phyloP scores from a whole-genome alignment of 2,329 filamentous ascomycete genomes.

The Thelonectria rubi region DNA sequence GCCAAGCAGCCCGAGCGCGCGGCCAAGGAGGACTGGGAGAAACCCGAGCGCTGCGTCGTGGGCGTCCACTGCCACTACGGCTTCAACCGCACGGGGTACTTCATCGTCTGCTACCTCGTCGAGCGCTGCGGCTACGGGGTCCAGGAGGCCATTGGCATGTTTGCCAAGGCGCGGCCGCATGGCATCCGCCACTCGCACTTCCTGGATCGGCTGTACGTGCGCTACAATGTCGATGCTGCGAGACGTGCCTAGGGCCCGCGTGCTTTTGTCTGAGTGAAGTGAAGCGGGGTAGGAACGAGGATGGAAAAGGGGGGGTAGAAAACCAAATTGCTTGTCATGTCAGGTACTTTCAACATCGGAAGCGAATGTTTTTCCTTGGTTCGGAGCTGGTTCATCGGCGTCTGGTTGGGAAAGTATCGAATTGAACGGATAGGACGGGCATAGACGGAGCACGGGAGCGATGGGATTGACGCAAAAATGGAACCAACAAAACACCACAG shows the following conservation, averaged over 20 bases:
- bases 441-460: conserved; percentile 23
- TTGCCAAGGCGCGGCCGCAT: conserved; percentile 75
- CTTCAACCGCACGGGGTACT: conserved; percentile 93
- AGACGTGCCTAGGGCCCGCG: conserved; percentile 5
- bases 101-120: conserved; percentile 90
- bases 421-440: conserved; percentile 8
- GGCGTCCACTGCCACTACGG: conserved; percentile 96
- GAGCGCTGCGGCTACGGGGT: conserved; percentile 78
- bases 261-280: neutral
- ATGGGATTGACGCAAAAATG: conserved; percentile 11
- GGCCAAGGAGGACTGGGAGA: conserved; percentile 51
- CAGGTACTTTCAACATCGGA: neutral
- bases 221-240: conserved; percentile 63
- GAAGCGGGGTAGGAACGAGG: conserved; percentile 4
- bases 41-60: conserved; percentile 60
- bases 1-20: conserved; percentile 56
- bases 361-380: conserved; percentile 8
- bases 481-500: conserved; percentile 4
- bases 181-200: conserved; percentile 94
- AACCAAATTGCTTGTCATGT: neutral
- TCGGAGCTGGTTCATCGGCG: conserved; percentile 12
- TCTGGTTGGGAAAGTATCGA: conserved; percentile 16
- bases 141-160: conserved; percentile 80
- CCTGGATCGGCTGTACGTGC: conserved; percentile 80
- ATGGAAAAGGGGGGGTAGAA: neutral